A percentile compares a stretch with the other conserved stretches of the same genome.
Conservation (phyloP, 257 asterid genomes). For the Solanum sparsipilum region DNA sequence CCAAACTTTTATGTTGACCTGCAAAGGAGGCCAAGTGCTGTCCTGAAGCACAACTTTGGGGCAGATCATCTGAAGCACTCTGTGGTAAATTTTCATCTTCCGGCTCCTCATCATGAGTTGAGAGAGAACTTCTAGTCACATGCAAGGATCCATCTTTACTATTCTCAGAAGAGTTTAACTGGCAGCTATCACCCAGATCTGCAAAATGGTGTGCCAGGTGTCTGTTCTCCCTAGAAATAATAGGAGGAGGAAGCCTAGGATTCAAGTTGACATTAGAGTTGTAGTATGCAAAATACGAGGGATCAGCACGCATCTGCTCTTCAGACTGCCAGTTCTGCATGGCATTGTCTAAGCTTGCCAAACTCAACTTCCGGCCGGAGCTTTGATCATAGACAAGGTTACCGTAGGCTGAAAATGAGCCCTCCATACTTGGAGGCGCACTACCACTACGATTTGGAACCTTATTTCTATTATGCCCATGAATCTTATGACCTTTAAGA, state of each 20-base stretch:
- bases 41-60: slow-evolving; percentile 15
- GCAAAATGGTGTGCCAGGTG: slow-evolving; percentile 27
- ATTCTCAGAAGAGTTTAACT: slow-evolving; percentile 25
- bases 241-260: slow-evolving; percentile 38
- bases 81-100: slow-evolving; percentile 42
- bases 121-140: slow-evolving; percentile 40
- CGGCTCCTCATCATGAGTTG: slow-evolving; percentile 77
- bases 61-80: slow-evolving; percentile 28
- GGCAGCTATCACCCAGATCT: slow-evolving; percentile 31
- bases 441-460: slow-evolving; percentile 75
- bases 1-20: slow-evolving; percentile 62
- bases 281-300: slow-evolving; percentile 24
- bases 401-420: slow-evolving; percentile 53
- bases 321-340: slow-evolving; percentile 21
- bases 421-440: slow-evolving; percentile 91
- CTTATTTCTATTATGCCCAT: slow-evolving; percentile 26
- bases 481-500: slow-evolving; percentile 38
- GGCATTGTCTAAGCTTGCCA: slow-evolving; percentile 18
- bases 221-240: slow-evolving; percentile 25
- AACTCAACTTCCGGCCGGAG: slow-evolving; percentile 14
- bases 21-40: slow-evolving; percentile 22
- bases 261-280: slow-evolving; percentile 25
- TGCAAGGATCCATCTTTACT: slow-evolving; percentile 25
- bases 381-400: slow-evolving; percentile 24
- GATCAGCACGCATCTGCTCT: slow-evolving; percentile 25